phyloP scores from a whole-genome alignment of 495 filamentous ascomycete genomes.

The Terfezia claveryi region DNA sequence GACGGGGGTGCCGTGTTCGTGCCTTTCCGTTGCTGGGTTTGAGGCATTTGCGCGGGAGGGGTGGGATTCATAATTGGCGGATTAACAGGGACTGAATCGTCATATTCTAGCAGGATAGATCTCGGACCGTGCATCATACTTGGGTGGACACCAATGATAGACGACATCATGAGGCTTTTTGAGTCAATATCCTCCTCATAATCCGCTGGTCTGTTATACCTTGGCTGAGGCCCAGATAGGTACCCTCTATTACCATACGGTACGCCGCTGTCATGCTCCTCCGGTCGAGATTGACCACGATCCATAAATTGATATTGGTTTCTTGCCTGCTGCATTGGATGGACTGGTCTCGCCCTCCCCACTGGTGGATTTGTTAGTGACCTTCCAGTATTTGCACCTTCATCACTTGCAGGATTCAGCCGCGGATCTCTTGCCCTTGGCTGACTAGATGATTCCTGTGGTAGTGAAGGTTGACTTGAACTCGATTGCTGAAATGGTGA shows the following conservation, averaged over 20 bases:
- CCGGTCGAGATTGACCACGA: not conserved
- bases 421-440: not conserved
- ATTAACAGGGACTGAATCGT: not conserved
- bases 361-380: too few relatives aligned
- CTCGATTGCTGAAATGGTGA: not conserved
- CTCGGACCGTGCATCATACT: not conserved
- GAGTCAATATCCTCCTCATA: slow-evolving; percentile 9
- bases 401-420: not conserved
- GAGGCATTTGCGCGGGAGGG: too few relatives aligned
- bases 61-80: too few relatives aligned
- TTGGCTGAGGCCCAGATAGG: not conserved
- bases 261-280: not conserved
- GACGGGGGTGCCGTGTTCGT: slow-evolving; percentile 31
- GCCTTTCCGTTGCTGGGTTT: too few relatives aligned
- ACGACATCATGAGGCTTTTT: not conserved
- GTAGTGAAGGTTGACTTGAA: not conserved
- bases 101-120: not conserved
- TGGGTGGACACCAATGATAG: not conserved
- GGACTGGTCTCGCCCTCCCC: not conserved
- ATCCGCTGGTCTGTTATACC: not conserved
- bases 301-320: not conserved
- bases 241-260: not conserved
- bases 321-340: not conserved
- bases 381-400: not conserved
- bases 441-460: not conserved